A percentile compares a stretch with the other conserved stretches of the same genome.
Conservation (phyloP, 2,329 filamentous ascomycete species). For the Albifimbria verrucaria region DNA sequence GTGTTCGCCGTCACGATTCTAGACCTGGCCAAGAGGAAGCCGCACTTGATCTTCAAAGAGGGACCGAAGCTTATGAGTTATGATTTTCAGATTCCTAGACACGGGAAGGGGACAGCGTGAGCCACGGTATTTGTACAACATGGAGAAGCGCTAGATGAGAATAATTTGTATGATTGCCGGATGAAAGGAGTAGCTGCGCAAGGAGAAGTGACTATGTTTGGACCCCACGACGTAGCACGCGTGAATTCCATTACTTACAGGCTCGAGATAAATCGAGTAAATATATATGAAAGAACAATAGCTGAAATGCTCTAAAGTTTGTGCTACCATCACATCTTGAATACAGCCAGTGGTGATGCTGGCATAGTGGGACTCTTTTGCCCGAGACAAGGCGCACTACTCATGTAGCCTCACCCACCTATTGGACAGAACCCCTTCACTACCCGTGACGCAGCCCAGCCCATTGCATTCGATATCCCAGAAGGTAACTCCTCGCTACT, state of each 20-base stretch:
- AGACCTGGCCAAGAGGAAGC: constrained; percentile 84
- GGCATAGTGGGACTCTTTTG: not conserved
- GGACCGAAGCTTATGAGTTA: constrained; percentile 54
- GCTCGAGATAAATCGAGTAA: too few species aligned
- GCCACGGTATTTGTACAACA: not conserved
- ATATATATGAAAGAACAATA: too few species aligned
- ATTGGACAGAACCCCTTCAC: too few species aligned
- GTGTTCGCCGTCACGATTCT: constrained; percentile 92
- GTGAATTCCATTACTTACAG: too few species aligned
- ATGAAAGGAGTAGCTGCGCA: not conserved
- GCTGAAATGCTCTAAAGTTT: too few species aligned
- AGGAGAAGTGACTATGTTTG: not conserved
- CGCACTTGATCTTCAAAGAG: constrained; percentile 76
- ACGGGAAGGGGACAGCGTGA: too few species aligned
- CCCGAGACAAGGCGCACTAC: too few species aligned
- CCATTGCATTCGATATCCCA: too few species aligned
- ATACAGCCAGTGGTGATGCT: not conserved
- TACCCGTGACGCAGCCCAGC: too few species aligned
- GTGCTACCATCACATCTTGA: not conserved
- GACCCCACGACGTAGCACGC: not conserved
- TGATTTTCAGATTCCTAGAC: not conserved
- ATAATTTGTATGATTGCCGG: not conserved
- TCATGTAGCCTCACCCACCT: too few species aligned
- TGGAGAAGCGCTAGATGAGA: not conserved
- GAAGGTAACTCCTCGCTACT: not conserved